Evolutionary conservation across 2,329 filamentous ascomycete genomes (phyloP).

Genomic region (Neospermospora avenae): DNA sequence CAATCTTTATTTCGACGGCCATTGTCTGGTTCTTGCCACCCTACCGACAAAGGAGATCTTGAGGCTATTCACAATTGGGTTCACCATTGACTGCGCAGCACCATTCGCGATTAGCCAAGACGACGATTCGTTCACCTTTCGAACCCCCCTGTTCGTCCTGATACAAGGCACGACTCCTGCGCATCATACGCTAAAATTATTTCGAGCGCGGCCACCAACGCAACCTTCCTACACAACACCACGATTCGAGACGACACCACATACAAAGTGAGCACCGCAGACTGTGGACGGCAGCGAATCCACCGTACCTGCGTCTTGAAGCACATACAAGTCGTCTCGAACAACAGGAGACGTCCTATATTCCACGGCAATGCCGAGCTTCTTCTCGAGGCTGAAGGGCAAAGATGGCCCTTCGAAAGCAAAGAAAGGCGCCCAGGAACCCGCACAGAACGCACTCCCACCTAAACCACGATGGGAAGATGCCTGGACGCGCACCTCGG

Average conservation of each 20-base stretch:
- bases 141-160: not conserved
- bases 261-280: not conserved
- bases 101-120: not conserved
- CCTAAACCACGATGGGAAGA: conserved; percentile 81
- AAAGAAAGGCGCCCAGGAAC: conserved; percentile 61
- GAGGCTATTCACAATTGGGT: not conserved
- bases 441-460: conserved; percentile 48
- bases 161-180: not conserved
- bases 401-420: conserved; percentile 61
- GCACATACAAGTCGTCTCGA: not conserved
- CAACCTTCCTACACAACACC: not conserved
- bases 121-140: not conserved
- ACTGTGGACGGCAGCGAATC: conserved; percentile 8
- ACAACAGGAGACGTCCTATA: not conserved
- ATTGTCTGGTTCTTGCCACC: not conserved
- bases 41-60: conserved; percentile 1
- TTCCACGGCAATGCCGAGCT: conserved; percentile 29
- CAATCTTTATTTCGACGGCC: not conserved
- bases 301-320: conserved; percentile 4
- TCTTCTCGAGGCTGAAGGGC: conserved; percentile 52
- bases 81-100: not conserved
- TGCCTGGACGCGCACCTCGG: conserved; percentile 76
- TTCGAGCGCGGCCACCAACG: not conserved
- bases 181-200: conserved; percentile 6
- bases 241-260: not conserved